Evolutionary conservation across 164 flowering plant species (phyloP).

Genomic region (Brasenia schreberi): DNA sequence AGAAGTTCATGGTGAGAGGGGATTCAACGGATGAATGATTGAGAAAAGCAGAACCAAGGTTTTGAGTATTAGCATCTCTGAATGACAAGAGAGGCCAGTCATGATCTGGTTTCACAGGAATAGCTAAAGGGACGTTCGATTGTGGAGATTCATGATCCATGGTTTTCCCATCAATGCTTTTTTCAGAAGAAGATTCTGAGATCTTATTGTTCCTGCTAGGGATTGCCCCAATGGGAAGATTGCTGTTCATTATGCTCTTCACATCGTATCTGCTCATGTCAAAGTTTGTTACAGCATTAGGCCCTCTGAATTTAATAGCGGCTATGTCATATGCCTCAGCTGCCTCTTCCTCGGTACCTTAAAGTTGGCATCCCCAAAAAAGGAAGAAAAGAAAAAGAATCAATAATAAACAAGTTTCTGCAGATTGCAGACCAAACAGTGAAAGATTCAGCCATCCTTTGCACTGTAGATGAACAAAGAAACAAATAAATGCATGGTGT

Average conservation of each 20-base stretch:
- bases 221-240: constrained; percentile 9
- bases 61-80: neutral
- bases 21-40: neutral
- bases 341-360: constrained; percentile 10
- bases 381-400: neutral
- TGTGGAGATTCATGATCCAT: constrained; percentile 9
- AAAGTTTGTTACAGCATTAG: constrained; percentile 10
- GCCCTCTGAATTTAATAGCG: constrained; percentile 11
- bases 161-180: constrained; percentile 11
- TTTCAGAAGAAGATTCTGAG: constrained; percentile 20
- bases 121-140: constrained; percentile 15
- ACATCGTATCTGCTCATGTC: constrained; percentile 12
- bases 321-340: constrained; percentile 13
- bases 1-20: constrained; percentile 15
- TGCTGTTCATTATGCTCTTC: constrained; percentile 3
- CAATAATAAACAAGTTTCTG: neutral
- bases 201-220: constrained; percentile 20
- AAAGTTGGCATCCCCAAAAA: neutral
- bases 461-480: too few relatives aligned
- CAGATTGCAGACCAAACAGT: too few relatives aligned
- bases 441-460: too few relatives aligned
- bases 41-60: neutral
- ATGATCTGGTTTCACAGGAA: constrained; percentile 15
- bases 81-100: constrained; percentile 15
- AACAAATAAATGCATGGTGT: too few relatives aligned